Evolutionary conservation across 164 flowering plant species (phyloP).

Genomic region (Umbellularia californica): DNA sequence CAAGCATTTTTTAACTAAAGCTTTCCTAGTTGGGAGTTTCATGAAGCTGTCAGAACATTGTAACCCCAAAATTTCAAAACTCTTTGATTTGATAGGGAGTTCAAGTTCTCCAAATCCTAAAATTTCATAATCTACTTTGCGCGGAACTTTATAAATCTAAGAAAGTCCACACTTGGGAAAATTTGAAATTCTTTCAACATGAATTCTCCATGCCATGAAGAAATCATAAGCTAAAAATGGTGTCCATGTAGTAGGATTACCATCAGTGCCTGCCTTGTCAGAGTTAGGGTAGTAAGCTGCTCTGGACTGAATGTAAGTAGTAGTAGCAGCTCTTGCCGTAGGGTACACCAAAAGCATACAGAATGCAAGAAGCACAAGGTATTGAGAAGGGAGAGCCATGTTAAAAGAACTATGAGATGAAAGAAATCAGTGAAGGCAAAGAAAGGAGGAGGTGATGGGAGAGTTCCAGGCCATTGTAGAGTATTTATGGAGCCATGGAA

Average conservation of each 20-base stretch:
- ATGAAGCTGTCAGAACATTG: no score
- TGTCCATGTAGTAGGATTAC: constrained; percentile 22
- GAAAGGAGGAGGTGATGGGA: constrained; percentile 15
- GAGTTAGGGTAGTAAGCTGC: constrained; percentile 76
- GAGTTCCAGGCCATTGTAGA: not conserved
- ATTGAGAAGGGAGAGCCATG: constrained; percentile 35
- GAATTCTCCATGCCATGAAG: no score
- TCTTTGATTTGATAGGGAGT: no score
- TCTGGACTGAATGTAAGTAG: constrained; percentile 48
- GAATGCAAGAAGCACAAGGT: constrained; percentile 18
- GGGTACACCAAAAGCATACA: constrained; percentile 27
- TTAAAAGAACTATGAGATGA: not conserved
- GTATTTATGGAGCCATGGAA: constrained; percentile 12
- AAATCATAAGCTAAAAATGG: not conserved
- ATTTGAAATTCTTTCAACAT: no score
- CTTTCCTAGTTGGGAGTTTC: no score
- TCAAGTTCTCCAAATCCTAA: no score
- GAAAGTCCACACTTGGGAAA: no score
- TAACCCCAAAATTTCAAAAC: no score
- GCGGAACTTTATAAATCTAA: no score
- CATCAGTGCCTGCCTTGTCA: constrained; percentile 57
- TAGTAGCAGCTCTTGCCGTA: constrained; percentile 39
- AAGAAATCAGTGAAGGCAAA: constrained; percentile 1
- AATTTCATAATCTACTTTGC: no score
- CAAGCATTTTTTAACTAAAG: no score